Evolutionary conservation across 2,329 filamentous ascomycete species (phyloP), one percentile per base, ranked within the genome.

Genomic region (Aureobasidium lini): DNA sequence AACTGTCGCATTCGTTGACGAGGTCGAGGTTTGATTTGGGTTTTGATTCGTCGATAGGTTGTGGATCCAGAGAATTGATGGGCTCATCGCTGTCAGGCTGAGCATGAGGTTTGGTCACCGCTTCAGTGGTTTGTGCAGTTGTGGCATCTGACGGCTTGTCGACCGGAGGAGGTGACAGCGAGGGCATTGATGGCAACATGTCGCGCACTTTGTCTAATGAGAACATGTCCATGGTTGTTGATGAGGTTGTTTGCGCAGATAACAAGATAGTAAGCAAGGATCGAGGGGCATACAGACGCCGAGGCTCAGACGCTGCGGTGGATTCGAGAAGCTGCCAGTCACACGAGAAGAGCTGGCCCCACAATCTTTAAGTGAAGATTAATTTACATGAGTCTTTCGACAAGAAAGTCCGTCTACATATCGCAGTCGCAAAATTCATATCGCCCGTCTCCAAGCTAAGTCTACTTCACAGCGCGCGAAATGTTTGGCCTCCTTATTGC

Each of bases 401-500:
- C 50, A 43, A 43, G 15, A 34, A 31, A 16, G 15, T 9, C 9
- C 34, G 4, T 42, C 11, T 15, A 4, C 6, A 15, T 37, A 3
- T 4, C 15, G 4, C 3, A 37, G 31, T 37, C 32, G 32, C 7
- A 18, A 29, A 48, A 34, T 16, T 23, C 47, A 37, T 18, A n/a
- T 49, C 18, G 16, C 2, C 9, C 31, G 7, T 18, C 13, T 16
- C 15, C 23, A 52, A 31, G 15, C 8, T 10, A 23, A 52, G n/a
- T 40, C 49, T 29, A 54, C 15, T 7, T 28, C 11, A 54, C 15
- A 39, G 23, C 49, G 39, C 52, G n/a, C 31, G 29, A 67, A 34
- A 85, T 85, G 81, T 85, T 85, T 69, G 83, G 81, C 66, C 76
- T 85, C 65, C 79, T 85, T 65, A 75, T 85, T 60, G 82, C 83